Evolutionary conservation across 192 early-diverging fungal genomes (phyloP), one percentile per base, ranked within the genome.

Genomic region (Chytriomyces confervae): DNA sequence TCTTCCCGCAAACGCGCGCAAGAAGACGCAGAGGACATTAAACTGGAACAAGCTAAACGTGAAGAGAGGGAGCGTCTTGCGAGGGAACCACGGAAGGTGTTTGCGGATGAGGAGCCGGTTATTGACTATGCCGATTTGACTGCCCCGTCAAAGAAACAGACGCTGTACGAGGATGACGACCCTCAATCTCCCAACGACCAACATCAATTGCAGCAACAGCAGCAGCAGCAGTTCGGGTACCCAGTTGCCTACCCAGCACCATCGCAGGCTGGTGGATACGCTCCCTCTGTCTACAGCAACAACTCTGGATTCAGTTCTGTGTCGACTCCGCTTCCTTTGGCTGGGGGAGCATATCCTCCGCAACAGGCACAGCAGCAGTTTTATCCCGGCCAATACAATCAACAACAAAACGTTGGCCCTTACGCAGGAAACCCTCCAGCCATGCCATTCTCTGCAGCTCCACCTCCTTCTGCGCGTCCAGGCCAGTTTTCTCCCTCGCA

Each of bases 21-120:
- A 36, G 66, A 67, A 67, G 66, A 9, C 5, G 66, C 62, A 13
- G 62, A 64, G 23, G 62, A 64, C 11, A 20, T 64, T 16, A 16
- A 64, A 27, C 23, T 11, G 23, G 11, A 13, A 47, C 24, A 23
- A 9, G 45, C 8, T 5, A 9, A 23, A 9, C 43, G 11, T 36
- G 44, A 46, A 10, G 6, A 29, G 66, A 29, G 66, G 11, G 23
- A 29, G 43, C 43, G 13, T 11, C 66, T 46, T 29, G 7, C 62
- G 11, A 29, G n/a, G 27, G 27, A 24, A 9, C 20, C 62, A 6
- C 29, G 18, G 9, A 67, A 67, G 0, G 24, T 11, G 11, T 11
- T 5, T 9, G 62, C 11, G 36, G 23, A 64, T 13, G 23, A 20
- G 0, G 66, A 67, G 23, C 66, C 66, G 10, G 66, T 67, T 29